A percentile compares a stretch with the other conserved stretches of the same genome.
phyloP scores from a whole-genome alignment of 108 stramenopile genomes.

The Pseudonitzschia pungens region DNA sequence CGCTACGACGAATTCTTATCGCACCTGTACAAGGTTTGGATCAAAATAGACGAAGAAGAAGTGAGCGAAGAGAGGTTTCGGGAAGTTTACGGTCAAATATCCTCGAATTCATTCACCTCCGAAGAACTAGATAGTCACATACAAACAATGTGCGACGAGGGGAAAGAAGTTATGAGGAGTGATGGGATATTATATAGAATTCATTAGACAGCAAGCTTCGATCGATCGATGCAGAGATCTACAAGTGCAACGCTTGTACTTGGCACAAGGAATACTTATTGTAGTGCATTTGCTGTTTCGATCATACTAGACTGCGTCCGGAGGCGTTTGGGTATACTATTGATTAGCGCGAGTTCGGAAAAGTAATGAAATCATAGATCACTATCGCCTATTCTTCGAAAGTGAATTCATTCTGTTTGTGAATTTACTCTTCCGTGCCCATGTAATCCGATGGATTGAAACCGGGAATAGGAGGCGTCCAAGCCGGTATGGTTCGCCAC shows the following conservation, averaged over 20 bases:
- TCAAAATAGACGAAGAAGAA: slow-evolving; percentile 31
- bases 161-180: slow-evolving; percentile 36
- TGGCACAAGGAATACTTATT: no score
- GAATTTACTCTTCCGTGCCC: slow-evolving; percentile 39
- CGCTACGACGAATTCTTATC: slow-evolving; percentile 37
- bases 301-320: no score
- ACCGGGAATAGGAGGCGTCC: slow-evolving; percentile 74
- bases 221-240: no score
- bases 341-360: neutral
- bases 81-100: neutral
- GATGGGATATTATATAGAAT: slow-evolving; percentile 33
- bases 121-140: slow-evolving; percentile 21
- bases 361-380: neutral
- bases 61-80: slow-evolving; percentile 28
- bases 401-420: neutral
- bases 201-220: neutral
- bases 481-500: slow-evolving; percentile 58
- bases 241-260: no score
- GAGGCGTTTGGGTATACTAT: no score
- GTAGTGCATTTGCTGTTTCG: no score
- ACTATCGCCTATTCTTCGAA: neutral
- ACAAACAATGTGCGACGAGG: slow-evolving; percentile 20
- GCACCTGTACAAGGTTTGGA: slow-evolving; percentile 17
- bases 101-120: slow-evolving; percentile 12
- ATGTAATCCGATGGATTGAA: slow-evolving; percentile 61